These are phyloP conservation scores for Alisma plantagoaquatica DNA, from an alignment of 106 monocot genomes.

Conservation along the genomic window DNA sequence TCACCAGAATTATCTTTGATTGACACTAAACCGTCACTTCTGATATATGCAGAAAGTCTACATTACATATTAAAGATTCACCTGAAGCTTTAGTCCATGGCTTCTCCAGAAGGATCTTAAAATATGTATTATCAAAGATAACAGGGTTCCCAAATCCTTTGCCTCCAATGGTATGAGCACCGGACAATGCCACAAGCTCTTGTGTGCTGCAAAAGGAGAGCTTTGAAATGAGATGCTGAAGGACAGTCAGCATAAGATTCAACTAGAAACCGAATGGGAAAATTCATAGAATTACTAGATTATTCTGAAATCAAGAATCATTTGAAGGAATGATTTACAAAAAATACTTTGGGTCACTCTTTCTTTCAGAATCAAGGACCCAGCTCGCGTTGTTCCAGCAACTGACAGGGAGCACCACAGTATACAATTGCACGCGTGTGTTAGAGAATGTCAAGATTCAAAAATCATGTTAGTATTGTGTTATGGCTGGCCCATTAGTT, in stretches of 20 bases:
- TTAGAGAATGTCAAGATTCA: no score
- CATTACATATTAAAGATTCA: slow-evolving; percentile 6
- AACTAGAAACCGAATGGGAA: not conserved
- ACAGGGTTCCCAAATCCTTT: slow-evolving; percentile 90
- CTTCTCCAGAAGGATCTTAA: slow-evolving; percentile 79
- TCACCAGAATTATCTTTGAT: no score
- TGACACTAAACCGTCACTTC: not conserved
- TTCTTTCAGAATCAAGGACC: no score
- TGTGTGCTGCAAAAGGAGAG: slow-evolving; percentile 55
- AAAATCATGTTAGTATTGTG: no score
- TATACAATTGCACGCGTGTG: no score
- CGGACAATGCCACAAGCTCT: slow-evolving; percentile 85
- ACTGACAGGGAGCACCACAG: no score
- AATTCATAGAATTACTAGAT: not conserved
- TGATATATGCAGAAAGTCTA: not conserved
- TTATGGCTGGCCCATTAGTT: no score
- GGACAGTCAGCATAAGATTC: not conserved
- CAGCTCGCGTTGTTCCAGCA: no score
- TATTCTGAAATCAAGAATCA: no score
- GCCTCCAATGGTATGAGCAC: slow-evolving; percentile 85
- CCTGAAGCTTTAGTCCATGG: slow-evolving; percentile 76
- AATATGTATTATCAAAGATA: slow-evolving; percentile 86
- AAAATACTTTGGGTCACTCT: no score
- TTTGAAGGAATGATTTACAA: no score
- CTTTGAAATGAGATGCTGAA: not conserved